phyloP scores from a whole-genome alignment of 805 yeast species.

The Huiozyma sinensis region DNA sequence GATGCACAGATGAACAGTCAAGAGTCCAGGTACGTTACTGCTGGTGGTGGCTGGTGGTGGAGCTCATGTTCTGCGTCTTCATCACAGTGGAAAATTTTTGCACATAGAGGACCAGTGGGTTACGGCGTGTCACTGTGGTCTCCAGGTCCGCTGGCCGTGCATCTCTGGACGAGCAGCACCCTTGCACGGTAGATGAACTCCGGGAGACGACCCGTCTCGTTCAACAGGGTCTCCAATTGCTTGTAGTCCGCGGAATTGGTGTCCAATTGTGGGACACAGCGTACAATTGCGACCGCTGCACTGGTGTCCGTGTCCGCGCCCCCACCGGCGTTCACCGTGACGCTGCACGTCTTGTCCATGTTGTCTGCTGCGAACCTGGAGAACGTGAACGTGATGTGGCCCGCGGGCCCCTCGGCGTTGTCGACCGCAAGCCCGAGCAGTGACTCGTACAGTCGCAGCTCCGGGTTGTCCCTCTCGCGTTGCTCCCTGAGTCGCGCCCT shows the following conservation, averaged over 20 bases:
- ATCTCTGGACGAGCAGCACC: not conserved
- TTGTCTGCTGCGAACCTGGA: constrained; percentile 37
- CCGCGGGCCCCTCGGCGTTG: constrained; percentile 32
- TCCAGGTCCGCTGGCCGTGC: too few species aligned
- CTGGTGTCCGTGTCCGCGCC: constrained; percentile 9
- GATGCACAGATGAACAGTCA: too few species aligned
- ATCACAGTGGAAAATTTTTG: too few species aligned
- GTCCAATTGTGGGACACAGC: constrained; percentile 32
- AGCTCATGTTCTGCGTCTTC: too few species aligned
- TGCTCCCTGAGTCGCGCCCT: constrained; percentile 29
- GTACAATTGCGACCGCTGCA: constrained; percentile 15
- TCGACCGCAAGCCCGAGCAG: constrained; percentile 45
- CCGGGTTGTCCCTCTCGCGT: constrained; percentile 39
- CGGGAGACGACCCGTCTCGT: not conserved
- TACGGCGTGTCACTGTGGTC: too few species aligned
- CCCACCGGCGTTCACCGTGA: constrained; percentile 37
- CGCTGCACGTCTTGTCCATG: constrained; percentile 31
- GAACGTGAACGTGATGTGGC: constrained; percentile 36
- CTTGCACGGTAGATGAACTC: not conserved
- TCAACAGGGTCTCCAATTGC: not conserved
- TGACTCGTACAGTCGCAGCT: constrained; percentile 40
- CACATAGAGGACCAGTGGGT: too few species aligned
- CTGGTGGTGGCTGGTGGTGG: too few species aligned
- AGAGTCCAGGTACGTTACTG: too few species aligned
- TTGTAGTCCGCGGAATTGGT: not conserved